A percentile compares a stretch with the other conserved stretches of the same genome.
phyloP scores from a whole-genome alignment of 2,329 filamentous ascomycete genomes.

The Fusarium oxysporum region DNA sequence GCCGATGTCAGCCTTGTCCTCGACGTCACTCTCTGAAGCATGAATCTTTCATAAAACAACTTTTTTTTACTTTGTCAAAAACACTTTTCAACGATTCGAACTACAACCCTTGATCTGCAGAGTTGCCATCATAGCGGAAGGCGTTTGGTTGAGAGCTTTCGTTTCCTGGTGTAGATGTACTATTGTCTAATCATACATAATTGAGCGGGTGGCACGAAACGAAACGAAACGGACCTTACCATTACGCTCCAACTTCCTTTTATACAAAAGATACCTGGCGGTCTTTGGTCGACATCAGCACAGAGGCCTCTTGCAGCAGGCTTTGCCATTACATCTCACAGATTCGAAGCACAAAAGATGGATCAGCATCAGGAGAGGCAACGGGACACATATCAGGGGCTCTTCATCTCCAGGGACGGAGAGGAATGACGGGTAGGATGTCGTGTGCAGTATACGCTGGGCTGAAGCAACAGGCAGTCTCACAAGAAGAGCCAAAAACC shows the following conservation, averaged over 20 bases:
- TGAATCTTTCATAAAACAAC: slow-evolving; percentile 45
- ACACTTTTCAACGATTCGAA: slow-evolving; percentile 46
- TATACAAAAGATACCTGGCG: slow-evolving; percentile 39
- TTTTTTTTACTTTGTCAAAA: slow-evolving; percentile 48
- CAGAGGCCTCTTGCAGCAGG: slow-evolving; percentile 42
- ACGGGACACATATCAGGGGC: slow-evolving; percentile 34
- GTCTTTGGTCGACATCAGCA: slow-evolving; percentile 30
- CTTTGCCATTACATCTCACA: slow-evolving; percentile 48
- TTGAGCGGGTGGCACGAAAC: slow-evolving; percentile 44
- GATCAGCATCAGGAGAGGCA: slow-evolving; percentile 43
- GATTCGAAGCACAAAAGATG: slow-evolving; percentile 49
- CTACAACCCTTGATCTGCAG: slow-evolving; percentile 51
- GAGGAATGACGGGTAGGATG: slow-evolving; percentile 27
- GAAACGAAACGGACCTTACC: slow-evolving; percentile 39
- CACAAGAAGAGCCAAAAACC: slow-evolving; percentile 1
- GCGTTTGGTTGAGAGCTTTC: slow-evolving; percentile 64
- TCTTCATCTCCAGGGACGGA: slow-evolving; percentile 37
- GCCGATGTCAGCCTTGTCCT: slow-evolving; percentile 97
- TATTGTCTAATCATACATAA: slow-evolving; percentile 65
- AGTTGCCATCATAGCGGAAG: slow-evolving; percentile 64
- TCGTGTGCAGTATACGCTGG: slow-evolving; percentile 26
- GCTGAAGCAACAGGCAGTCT: slow-evolving; percentile 21
- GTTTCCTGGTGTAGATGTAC: slow-evolving; percentile 64
- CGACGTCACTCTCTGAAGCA: slow-evolving; percentile 80
- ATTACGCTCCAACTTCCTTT: slow-evolving; percentile 39